phyloP scores from a whole-genome alignment of 768 basidiomycete genomes.

The Lentinula guzmanii region DNA sequence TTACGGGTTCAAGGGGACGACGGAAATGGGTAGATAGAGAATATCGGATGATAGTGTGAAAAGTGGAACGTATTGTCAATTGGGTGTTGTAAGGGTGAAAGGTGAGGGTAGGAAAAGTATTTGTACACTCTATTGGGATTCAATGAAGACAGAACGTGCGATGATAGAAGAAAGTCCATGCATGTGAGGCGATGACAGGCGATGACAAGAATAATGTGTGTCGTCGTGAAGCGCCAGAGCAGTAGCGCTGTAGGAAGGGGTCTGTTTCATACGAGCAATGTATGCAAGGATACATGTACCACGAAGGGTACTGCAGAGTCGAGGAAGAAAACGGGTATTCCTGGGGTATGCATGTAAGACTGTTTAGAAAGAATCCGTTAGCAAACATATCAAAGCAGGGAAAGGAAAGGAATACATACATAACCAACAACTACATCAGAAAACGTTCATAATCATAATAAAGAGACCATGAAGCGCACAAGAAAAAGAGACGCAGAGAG shows the following conservation, averaged over 20 bases:
- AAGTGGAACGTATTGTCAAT: neutral
- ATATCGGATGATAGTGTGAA: neutral
- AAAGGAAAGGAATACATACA: neutral
- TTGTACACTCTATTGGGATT: conserved; percentile 3
- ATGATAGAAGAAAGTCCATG: neutral
- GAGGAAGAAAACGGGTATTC: neutral
- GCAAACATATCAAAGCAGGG: neutral
- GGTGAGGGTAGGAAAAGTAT: neutral
- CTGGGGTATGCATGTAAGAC: conserved; percentile 4
- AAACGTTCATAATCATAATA: conserved; percentile 3
- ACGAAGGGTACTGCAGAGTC: neutral
- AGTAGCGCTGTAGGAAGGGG: neutral
- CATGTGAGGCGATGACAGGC: neutral
- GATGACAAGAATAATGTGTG: neutral
- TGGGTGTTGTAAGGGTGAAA: neutral
- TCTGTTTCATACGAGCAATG: conserved; percentile 3
- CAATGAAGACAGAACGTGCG: conserved; percentile 2
- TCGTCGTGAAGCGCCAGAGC: conserved; percentile 2
- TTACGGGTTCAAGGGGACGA: neutral
- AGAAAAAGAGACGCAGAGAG: neutral
- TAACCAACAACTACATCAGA: conserved; percentile 7
- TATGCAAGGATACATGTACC: neutral
- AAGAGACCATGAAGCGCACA: conserved; percentile 4
- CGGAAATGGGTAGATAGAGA: neutral
- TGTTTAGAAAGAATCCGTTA: neutral